Percentiles rank a stretch among this genome's conserved stretches.
phyloP scores from a whole-genome alignment of 2,329 filamentous ascomycete species.

The Claviceps sp. region DNA sequence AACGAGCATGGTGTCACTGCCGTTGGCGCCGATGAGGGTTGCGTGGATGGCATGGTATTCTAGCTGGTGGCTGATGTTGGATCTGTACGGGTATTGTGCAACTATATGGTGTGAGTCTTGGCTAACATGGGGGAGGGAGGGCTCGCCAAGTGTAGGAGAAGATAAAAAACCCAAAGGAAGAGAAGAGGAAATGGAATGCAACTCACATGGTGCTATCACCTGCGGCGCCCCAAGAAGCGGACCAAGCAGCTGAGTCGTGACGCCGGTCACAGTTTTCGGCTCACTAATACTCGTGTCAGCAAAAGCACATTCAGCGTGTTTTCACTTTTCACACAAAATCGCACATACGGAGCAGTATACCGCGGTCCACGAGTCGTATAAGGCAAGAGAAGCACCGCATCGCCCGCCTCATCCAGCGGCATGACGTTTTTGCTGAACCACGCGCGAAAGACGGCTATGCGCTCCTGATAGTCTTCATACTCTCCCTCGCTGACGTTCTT shows the following conservation, averaged over 20 bases:
- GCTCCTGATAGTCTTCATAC: conserved; percentile 11
- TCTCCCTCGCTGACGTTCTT: conserved; percentile 11
- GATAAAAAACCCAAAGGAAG: background rate
- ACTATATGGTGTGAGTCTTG: conserved; percentile 10
- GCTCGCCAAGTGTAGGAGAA: background rate
- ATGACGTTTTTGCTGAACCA: conserved; percentile 21
- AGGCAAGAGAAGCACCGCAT: conserved; percentile 15
- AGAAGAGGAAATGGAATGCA: background rate
- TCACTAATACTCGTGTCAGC: background rate
- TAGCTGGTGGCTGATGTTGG: conserved; percentile 13
- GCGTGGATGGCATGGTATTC: conserved; percentile 20
- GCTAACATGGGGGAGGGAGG: background rate
- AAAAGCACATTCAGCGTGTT: background rate
- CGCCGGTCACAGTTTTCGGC: conserved; percentile 9
- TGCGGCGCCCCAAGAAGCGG: conserved; percentile 18
- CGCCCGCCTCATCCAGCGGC: conserved; percentile 6
- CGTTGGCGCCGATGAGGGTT: conserved; percentile 16
- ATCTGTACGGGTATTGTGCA: conserved; percentile 18
- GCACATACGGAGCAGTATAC: conserved; percentile 8
- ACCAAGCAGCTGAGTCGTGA: conserved; percentile 16
- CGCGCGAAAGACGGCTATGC: conserved; percentile 15
- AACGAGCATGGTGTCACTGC: conserved; percentile 15
- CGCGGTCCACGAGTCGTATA: conserved; percentile 6
- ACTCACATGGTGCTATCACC: conserved; percentile 23
- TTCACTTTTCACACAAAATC: background rate